phyloP scores from a whole-genome alignment of 2,329 filamentous ascomycete species.

The Alternaria hordeiaustralica region DNA sequence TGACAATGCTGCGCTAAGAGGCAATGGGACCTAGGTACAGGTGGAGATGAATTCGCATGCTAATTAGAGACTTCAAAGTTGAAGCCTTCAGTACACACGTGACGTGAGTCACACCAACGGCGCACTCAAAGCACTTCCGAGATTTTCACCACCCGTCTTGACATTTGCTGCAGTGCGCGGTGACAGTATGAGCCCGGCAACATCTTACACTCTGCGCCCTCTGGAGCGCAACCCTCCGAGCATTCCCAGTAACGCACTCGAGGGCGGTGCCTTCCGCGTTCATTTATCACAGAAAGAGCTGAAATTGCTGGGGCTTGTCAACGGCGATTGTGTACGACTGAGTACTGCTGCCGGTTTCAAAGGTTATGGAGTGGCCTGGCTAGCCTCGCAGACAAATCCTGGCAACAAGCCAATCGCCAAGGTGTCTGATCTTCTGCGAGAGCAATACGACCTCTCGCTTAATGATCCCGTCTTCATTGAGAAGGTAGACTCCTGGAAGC shows the following conservation, averaged over 20 bases:
- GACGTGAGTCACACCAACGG: slow-evolving; percentile 10
- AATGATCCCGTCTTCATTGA: slow-evolving; percentile 62
- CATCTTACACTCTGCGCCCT: slow-evolving; percentile 61
- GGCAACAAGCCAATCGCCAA: slow-evolving; percentile 55
- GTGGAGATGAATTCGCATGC: neutral
- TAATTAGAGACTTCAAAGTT: neutral
- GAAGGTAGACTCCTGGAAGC: slow-evolving; percentile 49
- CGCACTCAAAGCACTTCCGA: neutral
- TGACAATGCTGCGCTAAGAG: neutral
- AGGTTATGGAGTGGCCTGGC: slow-evolving; percentile 69
- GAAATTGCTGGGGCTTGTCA: slow-evolving; percentile 59
- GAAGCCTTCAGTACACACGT: neutral
- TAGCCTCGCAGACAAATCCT: slow-evolving; percentile 55
- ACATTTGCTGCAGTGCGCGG: neutral
- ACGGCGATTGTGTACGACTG: slow-evolving; percentile 66
- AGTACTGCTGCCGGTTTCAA: slow-evolving; percentile 50
- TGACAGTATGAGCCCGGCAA: slow-evolving; percentile 27
- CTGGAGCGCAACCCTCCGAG: slow-evolving; percentile 55
- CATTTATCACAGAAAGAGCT: slow-evolving; percentile 64
- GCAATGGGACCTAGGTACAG: neutral
- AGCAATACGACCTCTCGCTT: slow-evolving; percentile 74
- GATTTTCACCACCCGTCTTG: neutral
- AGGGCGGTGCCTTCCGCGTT: slow-evolving; percentile 66
- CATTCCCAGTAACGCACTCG: slow-evolving; percentile 55
- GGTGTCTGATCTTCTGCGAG: slow-evolving; percentile 75